Base-by-base conservation (phyloP, 2,329 filamentous ascomycete genomes). In the Scedosporium dehoogii region DNA sequence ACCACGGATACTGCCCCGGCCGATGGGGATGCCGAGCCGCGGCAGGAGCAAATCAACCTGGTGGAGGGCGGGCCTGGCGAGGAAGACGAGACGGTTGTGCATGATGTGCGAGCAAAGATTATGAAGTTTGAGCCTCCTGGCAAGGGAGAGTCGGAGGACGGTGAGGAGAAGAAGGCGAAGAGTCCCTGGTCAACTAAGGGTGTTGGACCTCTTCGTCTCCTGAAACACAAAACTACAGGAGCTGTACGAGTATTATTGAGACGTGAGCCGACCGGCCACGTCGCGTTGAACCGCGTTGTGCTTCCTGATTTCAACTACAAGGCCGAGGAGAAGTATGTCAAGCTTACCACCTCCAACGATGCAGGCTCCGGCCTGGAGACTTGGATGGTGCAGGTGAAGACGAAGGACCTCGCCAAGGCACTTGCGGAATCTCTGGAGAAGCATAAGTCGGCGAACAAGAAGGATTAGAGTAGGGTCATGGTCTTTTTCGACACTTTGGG, bases 331-430 rank as follows among this genome's bases (percentile, higher is more conserved):
- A 89, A 87, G 73, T 85, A 83, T 64, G 76, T 88, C 63, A 85
- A 82, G 70, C 67, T 88, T 63, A 78, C 78, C 10, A 80, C 83
- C 4, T 80, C 85, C 1, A 81, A 80, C 63, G 83, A 85, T 59
- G 77, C 78, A 59, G 85, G 85, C 16, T 79, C 79, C 56, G 79
- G 80, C 0, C 73, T 89, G 29, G 86, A 89, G 73, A 85, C 85
- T 4, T 92, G 87, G 86, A 82, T 88, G 70, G 73, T 92, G 16
- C 85, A 87, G 70, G 84, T 91, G 58, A 90, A 89, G 76, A 86
- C 86, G 2, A 77, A 80, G 65, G 80, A 83, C 42, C 68, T 85
- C 51, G 82, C 87, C 12, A 75, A 78, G 67, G 75, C 78, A 58
- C 72, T 90, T 48, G 80, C 81, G 1, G 72, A 72, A 16, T 75